Conservation (phyloP, 345 rosid genomes). For the Syzygium oleosum region DNA sequence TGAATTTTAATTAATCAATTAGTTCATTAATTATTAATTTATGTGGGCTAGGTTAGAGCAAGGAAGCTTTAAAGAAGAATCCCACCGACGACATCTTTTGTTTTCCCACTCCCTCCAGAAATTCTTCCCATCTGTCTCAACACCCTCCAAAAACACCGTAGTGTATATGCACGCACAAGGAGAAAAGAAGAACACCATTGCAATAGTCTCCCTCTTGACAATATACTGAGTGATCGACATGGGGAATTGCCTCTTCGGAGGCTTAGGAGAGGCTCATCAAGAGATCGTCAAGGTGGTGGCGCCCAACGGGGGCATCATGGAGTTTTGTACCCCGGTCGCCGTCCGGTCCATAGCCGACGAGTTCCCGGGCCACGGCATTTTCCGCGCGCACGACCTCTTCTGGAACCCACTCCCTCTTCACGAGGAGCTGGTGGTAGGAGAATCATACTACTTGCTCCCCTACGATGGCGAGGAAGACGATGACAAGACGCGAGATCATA, state of each 20-base stretch:
- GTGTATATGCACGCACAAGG: background rate
- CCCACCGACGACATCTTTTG: slow-evolving; percentile 29
- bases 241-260: slow-evolving; percentile 88
- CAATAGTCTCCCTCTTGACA: background rate
- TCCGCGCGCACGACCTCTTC: slow-evolving; percentile 36
- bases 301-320: slow-evolving; percentile 55
- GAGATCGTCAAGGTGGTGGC: slow-evolving; percentile 37
- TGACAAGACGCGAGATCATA: background rate
- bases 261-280: slow-evolving; percentile 21
- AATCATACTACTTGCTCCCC: slow-evolving; percentile 55
- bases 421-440: slow-evolving; percentile 41
- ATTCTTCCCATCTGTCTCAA: background rate
- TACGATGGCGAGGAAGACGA: background rate
- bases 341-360: slow-evolving; percentile 44
- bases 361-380: slow-evolving; percentile 56
- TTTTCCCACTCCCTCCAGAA: slow-evolving; percentile 1
- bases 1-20: background rate
- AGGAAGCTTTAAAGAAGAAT: slow-evolving; percentile 10
- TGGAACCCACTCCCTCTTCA: slow-evolving; percentile 40
- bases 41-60: background rate
- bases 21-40: background rate
- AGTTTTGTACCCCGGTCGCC: slow-evolving; percentile 45
- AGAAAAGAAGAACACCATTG: background rate
- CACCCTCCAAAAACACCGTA: background rate
- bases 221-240: slow-evolving; percentile 6